Evolutionary conservation across 805 yeast species (phyloP).

Genomic region (Lipomyces spencermartinsiae): DNA sequence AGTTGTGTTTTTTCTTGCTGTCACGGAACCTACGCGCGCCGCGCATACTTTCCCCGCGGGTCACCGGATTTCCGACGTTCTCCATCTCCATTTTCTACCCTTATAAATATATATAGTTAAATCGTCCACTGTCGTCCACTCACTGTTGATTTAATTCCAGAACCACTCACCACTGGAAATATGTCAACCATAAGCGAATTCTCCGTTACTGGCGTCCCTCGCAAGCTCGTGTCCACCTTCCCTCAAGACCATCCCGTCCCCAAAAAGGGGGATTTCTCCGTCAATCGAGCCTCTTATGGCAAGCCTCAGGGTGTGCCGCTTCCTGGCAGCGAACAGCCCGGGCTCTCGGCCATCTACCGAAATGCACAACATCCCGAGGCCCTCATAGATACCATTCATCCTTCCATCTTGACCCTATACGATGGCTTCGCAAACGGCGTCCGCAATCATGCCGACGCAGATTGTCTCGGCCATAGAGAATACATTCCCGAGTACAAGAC

Average conservation of each 20-base stretch:
- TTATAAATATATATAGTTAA: not conserved
- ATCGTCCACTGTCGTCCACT: not conserved
- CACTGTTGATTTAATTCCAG: not conserved
- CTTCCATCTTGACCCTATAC: constrained; percentile 32
- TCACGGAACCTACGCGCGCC: too few species aligned
- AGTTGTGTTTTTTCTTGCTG: too few species aligned
- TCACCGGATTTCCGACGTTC: not conserved
- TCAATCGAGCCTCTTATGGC: constrained; percentile 19
- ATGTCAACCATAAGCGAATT: constrained; percentile 12
- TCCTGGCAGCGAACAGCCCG: constrained; percentile 52
- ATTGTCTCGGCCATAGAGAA: constrained; percentile 51
- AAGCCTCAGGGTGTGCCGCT: constrained; percentile 49
- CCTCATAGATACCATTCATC: constrained; percentile 40
- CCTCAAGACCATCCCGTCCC: constrained; percentile 32
- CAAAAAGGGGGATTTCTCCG: constrained; percentile 10
- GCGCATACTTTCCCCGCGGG: not conserved
- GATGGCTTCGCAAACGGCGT: constrained; percentile 30
- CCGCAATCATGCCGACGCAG: constrained; percentile 33
- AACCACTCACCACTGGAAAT: not conserved
- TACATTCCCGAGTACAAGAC: constrained; percentile 47
- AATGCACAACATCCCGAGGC: constrained; percentile 48
- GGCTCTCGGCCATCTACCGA: constrained; percentile 61
- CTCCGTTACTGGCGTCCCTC: constrained; percentile 11
- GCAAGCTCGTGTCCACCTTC: constrained; percentile 20
- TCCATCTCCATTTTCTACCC: not conserved